Evolutionary conservation across 257 asterid species (phyloP).

Genomic region (Solanum pimpinellifolium): DNA sequence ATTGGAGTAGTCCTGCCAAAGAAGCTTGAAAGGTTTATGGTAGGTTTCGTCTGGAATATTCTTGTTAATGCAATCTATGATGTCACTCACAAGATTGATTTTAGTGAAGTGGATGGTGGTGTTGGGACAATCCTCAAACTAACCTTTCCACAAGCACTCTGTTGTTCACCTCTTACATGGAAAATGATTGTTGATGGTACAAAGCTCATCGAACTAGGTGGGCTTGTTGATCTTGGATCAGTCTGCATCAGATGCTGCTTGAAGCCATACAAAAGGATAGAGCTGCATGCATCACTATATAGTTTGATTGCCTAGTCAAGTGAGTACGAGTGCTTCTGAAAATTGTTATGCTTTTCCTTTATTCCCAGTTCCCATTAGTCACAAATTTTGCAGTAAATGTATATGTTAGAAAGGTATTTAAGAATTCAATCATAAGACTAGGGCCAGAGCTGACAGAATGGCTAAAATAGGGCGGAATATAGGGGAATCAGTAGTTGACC

Average conservation of each 20-base stretch:
- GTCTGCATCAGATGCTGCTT: not conserved
- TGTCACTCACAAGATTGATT: not conserved
- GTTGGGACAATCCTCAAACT: not conserved
- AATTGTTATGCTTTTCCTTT: not conserved
- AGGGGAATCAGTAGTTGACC: not conserved
- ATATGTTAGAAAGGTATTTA: not conserved
- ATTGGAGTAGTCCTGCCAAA: not conserved
- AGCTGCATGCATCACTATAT: not conserved
- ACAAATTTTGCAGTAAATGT: not conserved
- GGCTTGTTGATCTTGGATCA: not conserved
- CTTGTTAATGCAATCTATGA: not conserved
- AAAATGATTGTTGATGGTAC: not conserved
- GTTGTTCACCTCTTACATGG: not conserved
- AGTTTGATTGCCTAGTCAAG: not conserved
- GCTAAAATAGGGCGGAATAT: not conserved
- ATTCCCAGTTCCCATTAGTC: not conserved
- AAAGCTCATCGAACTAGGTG: not conserved
- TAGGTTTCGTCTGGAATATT: not conserved
- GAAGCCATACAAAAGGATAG: not conserved
- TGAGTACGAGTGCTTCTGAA: not conserved
- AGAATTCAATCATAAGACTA: not conserved
- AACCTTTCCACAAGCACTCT: not conserved
- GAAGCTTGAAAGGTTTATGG: not conserved
- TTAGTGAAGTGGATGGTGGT: not conserved
- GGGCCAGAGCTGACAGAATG: not conserved